A percentile compares a stretch with the other conserved stretches of the same genome.
Conservation (phyloP, 2,329 filamentous ascomycete species). For the Capronia coronata region DNA sequence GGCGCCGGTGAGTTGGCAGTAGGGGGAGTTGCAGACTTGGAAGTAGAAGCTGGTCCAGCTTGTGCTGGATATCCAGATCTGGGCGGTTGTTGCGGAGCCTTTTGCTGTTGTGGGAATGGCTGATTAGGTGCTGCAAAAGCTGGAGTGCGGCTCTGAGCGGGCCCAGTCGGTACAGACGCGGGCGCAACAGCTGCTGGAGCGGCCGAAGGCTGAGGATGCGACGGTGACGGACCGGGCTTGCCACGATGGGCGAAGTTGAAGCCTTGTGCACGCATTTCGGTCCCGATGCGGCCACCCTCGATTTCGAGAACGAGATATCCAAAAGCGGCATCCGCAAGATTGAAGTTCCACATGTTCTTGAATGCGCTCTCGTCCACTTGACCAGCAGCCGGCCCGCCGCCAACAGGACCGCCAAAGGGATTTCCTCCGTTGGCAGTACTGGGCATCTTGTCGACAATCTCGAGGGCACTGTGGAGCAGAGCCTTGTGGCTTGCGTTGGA, state of each 20-base stretch:
- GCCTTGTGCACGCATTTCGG: slow-evolving; percentile 96
- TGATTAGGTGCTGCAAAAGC: slow-evolving; percentile 38
- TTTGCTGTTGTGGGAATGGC: slow-evolving; percentile 33
- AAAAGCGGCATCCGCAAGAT: slow-evolving; percentile 89
- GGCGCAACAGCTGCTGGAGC: slow-evolving; percentile 6
- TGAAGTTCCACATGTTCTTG: slow-evolving; percentile 99
- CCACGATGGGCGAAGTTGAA: slow-evolving; percentile 98
- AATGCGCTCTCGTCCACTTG: slow-evolving; percentile 98
- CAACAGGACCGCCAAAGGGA: slow-evolving; percentile 82
- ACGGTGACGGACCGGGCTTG: slow-evolving; percentile 21
- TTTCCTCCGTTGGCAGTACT: slow-evolving; percentile 90
- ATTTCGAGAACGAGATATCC: slow-evolving; percentile 93
- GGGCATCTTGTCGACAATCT: slow-evolving; percentile 97
- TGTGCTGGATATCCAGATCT: slow-evolving; percentile 29
- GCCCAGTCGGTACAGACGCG: slow-evolving; percentile 34
- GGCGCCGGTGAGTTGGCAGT: slow-evolving; percentile 37
- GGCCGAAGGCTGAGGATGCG: slow-evolving; percentile 19
- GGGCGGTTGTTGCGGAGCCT: slow-evolving; percentile 31
- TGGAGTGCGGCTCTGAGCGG: slow-evolving; percentile 35
- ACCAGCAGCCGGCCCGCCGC: slow-evolving; percentile 63
- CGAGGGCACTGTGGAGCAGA: slow-evolving; percentile 80
- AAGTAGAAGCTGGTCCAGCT: slow-evolving; percentile 10
- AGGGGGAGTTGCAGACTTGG: slow-evolving; percentile 29
- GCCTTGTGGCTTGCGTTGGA: slow-evolving; percentile 93
- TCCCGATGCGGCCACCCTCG: slow-evolving; percentile 90